Percentiles rank a stretch among this genome's conserved stretches.
These are phyloP conservation scores for Aspergillus alliaceus DNA, from an alignment of 2,329 filamentous ascomycete species.

Conservation along the genomic window DNA sequence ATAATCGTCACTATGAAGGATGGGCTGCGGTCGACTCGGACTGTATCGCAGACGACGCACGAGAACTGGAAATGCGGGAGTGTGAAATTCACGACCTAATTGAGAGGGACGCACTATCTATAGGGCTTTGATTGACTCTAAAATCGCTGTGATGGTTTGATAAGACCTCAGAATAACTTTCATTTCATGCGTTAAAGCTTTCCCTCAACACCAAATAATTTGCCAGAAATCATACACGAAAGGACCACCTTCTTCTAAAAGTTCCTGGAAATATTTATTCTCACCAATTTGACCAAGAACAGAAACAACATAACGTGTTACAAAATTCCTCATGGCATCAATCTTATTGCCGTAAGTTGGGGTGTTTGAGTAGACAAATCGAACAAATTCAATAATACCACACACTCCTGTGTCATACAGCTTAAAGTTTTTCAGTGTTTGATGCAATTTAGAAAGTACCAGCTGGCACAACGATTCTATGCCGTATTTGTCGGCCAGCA, in stretches of 20 bases:
- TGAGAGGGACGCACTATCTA: too few species aligned
- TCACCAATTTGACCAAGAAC: conserved; percentile 17
- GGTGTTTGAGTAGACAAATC: conserved; percentile 39
- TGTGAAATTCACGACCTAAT: too few species aligned
- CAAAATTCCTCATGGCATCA: conserved; percentile 17
- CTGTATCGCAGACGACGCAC: too few species aligned
- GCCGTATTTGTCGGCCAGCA: conserved; percentile 43
- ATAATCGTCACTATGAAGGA: too few species aligned
- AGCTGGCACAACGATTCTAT: conserved; percentile 34
- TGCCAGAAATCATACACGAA: conserved; percentile 19
- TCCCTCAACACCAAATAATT: background rate
- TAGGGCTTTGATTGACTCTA: too few species aligned
- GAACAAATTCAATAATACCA: conserved; percentile 34
- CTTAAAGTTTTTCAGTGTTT: conserved; percentile 29
- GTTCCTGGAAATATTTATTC: conserved; percentile 8
- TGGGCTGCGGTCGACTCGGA: too few species aligned
- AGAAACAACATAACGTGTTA: conserved; percentile 24
- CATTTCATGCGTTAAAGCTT: too few species aligned
- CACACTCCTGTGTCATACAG: conserved; percentile 26
- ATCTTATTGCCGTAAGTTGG: conserved; percentile 1
- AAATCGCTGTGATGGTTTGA: too few species aligned
- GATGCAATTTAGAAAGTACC: conserved; percentile 34
- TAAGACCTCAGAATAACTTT: too few species aligned
- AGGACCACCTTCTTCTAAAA: conserved; percentile 19
- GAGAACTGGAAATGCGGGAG: too few species aligned